These are phyloP conservation scores for Auricularia sp. DNA, from an alignment of 768 basidiomycete species.

Conservation along the genomic window DNA sequence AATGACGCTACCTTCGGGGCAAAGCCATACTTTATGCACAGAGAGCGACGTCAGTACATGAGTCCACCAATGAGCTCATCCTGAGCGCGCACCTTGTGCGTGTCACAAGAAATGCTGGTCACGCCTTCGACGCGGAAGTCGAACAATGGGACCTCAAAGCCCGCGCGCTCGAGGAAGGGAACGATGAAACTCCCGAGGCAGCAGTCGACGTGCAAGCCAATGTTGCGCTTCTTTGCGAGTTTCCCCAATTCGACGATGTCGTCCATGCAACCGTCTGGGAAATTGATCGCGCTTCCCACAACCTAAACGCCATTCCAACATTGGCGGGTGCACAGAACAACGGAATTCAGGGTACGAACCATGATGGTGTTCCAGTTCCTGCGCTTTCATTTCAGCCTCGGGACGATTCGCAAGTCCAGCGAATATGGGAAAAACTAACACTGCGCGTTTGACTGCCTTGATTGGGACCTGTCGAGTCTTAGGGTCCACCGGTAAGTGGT, in stretches of 20 bases:
- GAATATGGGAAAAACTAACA: constrained; percentile 41
- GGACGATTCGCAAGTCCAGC: background rate
- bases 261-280: constrained; percentile 79
- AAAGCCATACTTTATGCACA: constrained; percentile 65
- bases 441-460: constrained; percentile 69
- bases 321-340: too few relatives aligned
- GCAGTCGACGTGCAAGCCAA: constrained; percentile 91
- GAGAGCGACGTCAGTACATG: constrained; percentile 6
- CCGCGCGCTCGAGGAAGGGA: constrained; percentile 78
- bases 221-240: constrained; percentile 61
- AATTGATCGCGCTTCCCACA: constrained; percentile 79
- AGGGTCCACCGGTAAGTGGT: constrained; percentile 71
- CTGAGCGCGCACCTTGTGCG: constrained; percentile 59
- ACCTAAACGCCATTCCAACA: constrained; percentile 34
- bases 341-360: constrained; percentile 28
- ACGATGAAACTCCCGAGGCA: constrained; percentile 91
- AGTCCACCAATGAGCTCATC: background rate
- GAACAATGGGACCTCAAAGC: constrained; percentile 63
- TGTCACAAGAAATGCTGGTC: constrained; percentile 91
- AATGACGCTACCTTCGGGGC: constrained; percentile 61
- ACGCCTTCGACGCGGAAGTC: constrained; percentile 90
- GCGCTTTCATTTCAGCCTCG: constrained; percentile 4
- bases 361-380: constrained; percentile 86
- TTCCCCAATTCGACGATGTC: constrained; percentile 69
- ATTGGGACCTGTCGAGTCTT: constrained; percentile 70